A percentile compares a stretch with the other conserved stretches of the same genome.
phyloP scores from a whole-genome alignment of 805 yeast genomes.

The Allodekkera sacchari region DNA sequence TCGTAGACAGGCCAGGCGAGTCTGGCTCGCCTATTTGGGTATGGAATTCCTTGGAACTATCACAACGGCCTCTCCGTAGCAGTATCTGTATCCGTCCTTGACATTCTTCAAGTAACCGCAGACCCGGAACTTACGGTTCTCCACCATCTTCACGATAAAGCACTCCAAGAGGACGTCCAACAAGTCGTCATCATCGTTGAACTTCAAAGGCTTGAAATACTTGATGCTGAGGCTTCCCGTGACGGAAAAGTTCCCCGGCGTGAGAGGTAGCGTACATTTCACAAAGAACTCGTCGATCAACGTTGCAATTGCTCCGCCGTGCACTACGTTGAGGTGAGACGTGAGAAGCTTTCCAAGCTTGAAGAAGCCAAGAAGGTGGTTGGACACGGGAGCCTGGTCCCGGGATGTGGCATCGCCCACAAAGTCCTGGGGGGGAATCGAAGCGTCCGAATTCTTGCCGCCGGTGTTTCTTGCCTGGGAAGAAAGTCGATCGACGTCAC shows the following conservation, averaged over 20 bases:
- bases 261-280: constrained; percentile 38
- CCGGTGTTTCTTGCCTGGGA: not conserved
- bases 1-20: too few relatives aligned
- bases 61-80: constrained; percentile 18
- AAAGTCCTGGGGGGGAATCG: constrained; percentile 1
- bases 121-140: constrained; percentile 14
- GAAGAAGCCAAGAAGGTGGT: constrained; percentile 37
- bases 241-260: constrained; percentile 39
- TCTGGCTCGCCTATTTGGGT: too few relatives aligned
- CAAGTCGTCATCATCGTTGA: constrained; percentile 4
- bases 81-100: constrained; percentile 11
- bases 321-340: constrained; percentile 42
- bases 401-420: not conserved
- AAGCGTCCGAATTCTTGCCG: not conserved
- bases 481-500: constrained; percentile 5
- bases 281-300: constrained; percentile 46
- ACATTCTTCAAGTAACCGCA: constrained; percentile 13
- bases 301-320: constrained; percentile 47
- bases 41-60: constrained; percentile 14
- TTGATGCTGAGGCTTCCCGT: constrained; percentile 38
- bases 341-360: constrained; percentile 37
- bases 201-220: constrained; percentile 25
- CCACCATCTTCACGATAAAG: constrained; percentile 8
- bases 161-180: constrained; percentile 17
- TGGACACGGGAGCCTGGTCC: constrained; percentile 15